A percentile compares a stretch with the other conserved stretches of the same genome.
These are phyloP conservation scores for Syzygium oleosum DNA, from an alignment of 345 rosid species.

Conservation along the genomic window DNA sequence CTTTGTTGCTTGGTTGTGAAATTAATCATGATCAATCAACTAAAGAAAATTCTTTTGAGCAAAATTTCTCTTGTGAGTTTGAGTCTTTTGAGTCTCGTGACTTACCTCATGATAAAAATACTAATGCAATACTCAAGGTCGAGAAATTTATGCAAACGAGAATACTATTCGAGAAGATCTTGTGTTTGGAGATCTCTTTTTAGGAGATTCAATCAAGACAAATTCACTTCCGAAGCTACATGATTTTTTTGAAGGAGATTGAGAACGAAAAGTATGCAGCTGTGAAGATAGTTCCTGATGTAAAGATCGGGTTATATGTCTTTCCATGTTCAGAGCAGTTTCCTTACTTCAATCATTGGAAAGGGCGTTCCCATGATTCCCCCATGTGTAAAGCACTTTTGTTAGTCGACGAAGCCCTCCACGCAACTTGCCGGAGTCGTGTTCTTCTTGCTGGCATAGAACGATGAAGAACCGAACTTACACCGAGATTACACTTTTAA, in stretches of 20 bases:
- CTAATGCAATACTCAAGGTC: background rate
- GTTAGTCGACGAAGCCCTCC: background rate
- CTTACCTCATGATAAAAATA: background rate
- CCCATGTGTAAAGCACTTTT: background rate
- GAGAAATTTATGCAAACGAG: background rate
- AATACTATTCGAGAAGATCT: fast-evolving
- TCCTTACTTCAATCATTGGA: background rate
- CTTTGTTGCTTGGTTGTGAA: background rate
- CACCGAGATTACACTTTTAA: background rate
- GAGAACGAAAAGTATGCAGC: background rate
- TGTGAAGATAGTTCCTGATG: background rate
- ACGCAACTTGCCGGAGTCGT: background rate
- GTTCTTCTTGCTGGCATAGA: background rate
- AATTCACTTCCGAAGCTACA: background rate
- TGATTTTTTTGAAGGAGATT: background rate
- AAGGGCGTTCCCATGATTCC: background rate
- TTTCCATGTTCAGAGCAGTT: background rate
- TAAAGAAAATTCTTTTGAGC: background rate
- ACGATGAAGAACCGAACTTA: background rate
- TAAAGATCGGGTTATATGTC: background rate
- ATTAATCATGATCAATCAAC: background rate
- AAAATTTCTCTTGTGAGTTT: background rate
- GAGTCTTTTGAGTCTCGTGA: background rate
- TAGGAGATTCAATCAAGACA: background rate
- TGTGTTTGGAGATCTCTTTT: background rate